Base-by-base conservation (phyloP, 169 alveolate species). In the Cryptosporidium baileyi region DNA sequence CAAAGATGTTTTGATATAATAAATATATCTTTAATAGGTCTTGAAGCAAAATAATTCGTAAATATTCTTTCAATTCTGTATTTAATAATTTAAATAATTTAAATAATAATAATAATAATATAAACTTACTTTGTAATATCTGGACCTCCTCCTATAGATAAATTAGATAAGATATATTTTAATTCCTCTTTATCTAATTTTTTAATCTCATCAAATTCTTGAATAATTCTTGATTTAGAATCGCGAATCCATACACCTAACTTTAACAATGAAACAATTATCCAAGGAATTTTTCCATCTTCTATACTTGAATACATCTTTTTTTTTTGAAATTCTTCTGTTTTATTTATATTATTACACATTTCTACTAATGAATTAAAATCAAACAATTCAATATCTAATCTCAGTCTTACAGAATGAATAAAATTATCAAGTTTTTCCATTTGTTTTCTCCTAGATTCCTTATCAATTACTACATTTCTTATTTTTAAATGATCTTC, bases 141-240 rank as follows among this genome's bases (percentile, higher is more conserved):
- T 7, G 85, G 85, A 5, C 85, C 85, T 8, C 85, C 85, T 17
- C 85, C 85, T 19, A 38, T 51, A 13, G 85, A 74, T 22, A 74
- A 28, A 57, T 4, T 19, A 0, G 47, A 17, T n/a, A 74, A 57
- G 7, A 74, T 74, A 51, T 38, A 51, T 74, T 36, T 74, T 41
- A 74, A 45, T 51, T 52, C 57, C 8, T 74, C 67, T 22, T 24
- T 38, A 8, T 44, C 24, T 11, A 74, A 40, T 19, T 74, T 26
- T 24, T 57, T 22, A 15, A 28, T 6, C n/a, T 74, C 65, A 1
- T 59, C 52, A 11, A 32, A 22, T 1, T 40, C 36, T 9, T 54
- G 47, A 3, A 74, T 57, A 38, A 24, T 15, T 11, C 54, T 74
- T 51, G 60, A 34, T n/a, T 44, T 40, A 45, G 61, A 32, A 17